phyloP scores from a whole-genome alignment of 2,329 filamentous ascomycete genomes.

The Nothomitra cinnamomea region DNA sequence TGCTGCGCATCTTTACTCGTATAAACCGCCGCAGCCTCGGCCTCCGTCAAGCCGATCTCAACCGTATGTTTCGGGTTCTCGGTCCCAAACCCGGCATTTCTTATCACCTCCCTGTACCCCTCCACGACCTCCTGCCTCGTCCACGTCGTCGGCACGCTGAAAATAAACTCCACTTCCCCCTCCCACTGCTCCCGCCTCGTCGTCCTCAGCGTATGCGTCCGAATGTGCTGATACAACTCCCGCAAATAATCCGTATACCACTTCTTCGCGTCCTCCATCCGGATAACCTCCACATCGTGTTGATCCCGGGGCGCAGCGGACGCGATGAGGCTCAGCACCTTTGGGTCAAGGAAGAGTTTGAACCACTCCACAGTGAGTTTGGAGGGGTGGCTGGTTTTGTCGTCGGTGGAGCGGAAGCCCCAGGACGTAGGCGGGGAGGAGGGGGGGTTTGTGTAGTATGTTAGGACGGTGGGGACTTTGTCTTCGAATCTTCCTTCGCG shows the following conservation, averaged over 20 bases:
- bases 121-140: constrained; percentile 32
- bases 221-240: constrained; percentile 32
- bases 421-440: constrained; percentile 27
- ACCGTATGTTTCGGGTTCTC: constrained; percentile 22
- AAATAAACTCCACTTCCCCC: constrained; percentile 34
- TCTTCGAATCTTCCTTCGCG: constrained; percentile 34
- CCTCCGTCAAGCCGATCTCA: constrained; percentile 29
- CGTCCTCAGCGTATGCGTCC: constrained; percentile 25
- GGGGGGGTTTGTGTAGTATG: constrained; percentile 26
- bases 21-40: constrained; percentile 31
- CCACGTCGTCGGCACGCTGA: constrained; percentile 42
- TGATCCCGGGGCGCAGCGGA: constrained; percentile 16
- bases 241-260: constrained; percentile 33
- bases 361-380: constrained; percentile 31
- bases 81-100: constrained; percentile 31
- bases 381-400: constrained; percentile 23
- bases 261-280: constrained; percentile 26
- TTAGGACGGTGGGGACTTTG: constrained; percentile 35
- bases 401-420: constrained; percentile 35
- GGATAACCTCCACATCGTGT: constrained; percentile 28
- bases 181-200: constrained; percentile 23
- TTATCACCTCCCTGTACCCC: constrained; percentile 30
- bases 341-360: constrained; percentile 36
- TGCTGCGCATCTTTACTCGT: constrained; percentile 28
- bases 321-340: constrained; percentile 25